Base-by-base conservation (phyloP, 1,284 basidiomycete species). In the Vanrija sp. region DNA sequence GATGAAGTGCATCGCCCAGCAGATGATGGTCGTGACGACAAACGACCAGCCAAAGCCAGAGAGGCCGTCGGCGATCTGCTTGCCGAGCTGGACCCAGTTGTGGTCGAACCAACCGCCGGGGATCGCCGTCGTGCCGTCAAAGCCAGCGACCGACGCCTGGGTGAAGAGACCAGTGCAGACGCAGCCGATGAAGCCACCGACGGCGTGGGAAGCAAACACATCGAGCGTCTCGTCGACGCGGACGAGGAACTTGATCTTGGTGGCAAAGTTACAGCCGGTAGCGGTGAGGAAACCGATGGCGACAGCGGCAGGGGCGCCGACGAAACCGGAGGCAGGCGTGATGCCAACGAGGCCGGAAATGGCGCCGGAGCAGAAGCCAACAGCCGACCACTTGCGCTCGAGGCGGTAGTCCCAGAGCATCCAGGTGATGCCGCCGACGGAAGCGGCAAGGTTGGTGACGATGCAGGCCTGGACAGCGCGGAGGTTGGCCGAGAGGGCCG, bases 281-380 rank as follows among this genome's bases (percentile, higher is more conserved):
- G 87, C 93, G 3, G 86, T 87, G 65, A 93, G 77, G 68, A 95
- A 81, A 49, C 95, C 93, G 68, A 91, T 94, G 0, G 86, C 80
- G 9, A 94, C 84, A 12, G 91, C 80, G 3, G 92, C 88, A 22
- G 88, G 72, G 18, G 89, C 75, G 47, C 90, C 91, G 47, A 96
- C 91, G 74, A 78, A 96, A 61, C 92, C 91, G 18, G 90, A 88
- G 6, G 84, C 94, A 15, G 94, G 93, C 1, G 93, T 96, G 73
- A 96, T 95, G 48, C 76, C 78, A 48, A 78, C 91, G 12, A 96
- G 83, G 49, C 92, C 93, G 14, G 87, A 81, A 62, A 98, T 87
- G 54, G 90, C 92, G 49, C 95, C 95, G 3, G 90, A 92, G 79
- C 95, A 98, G 80, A 98, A 95, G 15, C 93, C 93, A 59, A 98